These are phyloP conservation scores for Globisporangium rhizosaccharum DNA, from an alignment of 352 stramenopile species.

Conservation along the genomic window DNA sequence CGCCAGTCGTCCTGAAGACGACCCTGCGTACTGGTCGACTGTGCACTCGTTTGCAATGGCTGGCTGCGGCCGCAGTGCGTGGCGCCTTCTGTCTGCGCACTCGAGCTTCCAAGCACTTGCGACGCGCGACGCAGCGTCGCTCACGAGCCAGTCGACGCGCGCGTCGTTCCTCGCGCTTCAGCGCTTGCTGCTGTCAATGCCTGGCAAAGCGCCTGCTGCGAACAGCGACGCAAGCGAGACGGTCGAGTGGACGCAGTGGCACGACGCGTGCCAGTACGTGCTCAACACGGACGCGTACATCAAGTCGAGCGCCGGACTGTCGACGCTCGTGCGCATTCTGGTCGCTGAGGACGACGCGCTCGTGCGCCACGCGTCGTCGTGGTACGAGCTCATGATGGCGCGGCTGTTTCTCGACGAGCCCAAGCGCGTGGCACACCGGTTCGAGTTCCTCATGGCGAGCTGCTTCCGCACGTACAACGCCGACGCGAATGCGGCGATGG, in stretches of 20 bases:
- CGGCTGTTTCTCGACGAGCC: constrained; percentile 66
- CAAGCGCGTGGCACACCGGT: constrained; percentile 65
- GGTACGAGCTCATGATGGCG: constrained; percentile 84
- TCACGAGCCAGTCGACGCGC: constrained; percentile 36
- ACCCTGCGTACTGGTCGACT: constrained; percentile 59
- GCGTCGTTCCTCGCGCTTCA: constrained; percentile 54
- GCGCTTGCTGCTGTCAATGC: constrained; percentile 66
- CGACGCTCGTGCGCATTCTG: constrained; percentile 54
- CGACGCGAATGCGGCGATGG: constrained; percentile 34
- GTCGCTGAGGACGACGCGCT: constrained; percentile 41
- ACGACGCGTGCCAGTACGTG: constrained; percentile 55
- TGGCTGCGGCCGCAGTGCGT: constrained; percentile 44
- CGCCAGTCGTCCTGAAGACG: constrained; percentile 28
- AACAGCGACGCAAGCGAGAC: constrained; percentile 4
- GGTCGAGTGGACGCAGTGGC: constrained; percentile 58
- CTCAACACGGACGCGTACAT: constrained; percentile 48
- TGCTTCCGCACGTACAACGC: constrained; percentile 51
- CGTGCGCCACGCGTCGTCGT: constrained; percentile 33
- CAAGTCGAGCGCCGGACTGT: constrained; percentile 39
- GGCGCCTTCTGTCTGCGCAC: constrained; percentile 53
- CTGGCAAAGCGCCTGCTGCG: constrained; percentile 20
- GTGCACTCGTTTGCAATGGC: constrained; percentile 50
- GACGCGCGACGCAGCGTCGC: constrained; percentile 29
- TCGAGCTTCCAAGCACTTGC: constrained; percentile 52
- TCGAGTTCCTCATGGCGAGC: constrained; percentile 77